These are phyloP conservation scores for Candida cerambycidarum DNA, from an alignment of 805 yeast species.

Conservation along the genomic window DNA sequence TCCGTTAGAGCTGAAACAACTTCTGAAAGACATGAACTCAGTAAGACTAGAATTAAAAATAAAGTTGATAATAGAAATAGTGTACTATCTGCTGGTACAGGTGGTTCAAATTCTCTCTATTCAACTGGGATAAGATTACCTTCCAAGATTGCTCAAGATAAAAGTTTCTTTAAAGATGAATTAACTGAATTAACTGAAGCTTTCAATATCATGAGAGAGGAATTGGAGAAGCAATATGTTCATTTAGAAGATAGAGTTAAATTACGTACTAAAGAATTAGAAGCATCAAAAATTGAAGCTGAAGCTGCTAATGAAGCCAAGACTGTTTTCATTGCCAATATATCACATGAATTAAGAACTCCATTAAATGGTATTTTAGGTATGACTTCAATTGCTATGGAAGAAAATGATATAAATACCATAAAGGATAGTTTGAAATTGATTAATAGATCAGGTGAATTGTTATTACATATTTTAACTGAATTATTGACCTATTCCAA, in stretches of 20 bases:
- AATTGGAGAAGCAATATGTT: slow-evolving; percentile 77
- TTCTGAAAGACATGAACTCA: slow-evolving; percentile 1
- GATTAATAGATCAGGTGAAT: slow-evolving; percentile 88
- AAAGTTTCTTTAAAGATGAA: slow-evolving; percentile 71
- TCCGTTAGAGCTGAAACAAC: slow-evolving; percentile 14
- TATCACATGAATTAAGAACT: slow-evolving; percentile 72
- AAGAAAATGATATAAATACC: slow-evolving; percentile 66
- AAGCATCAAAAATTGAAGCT: slow-evolving; percentile 83
- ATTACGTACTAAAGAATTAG: slow-evolving; percentile 83
- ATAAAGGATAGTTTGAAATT: slow-evolving; percentile 76
- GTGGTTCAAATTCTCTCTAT: slow-evolving; percentile 38
- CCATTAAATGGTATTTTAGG: slow-evolving; percentile 96
- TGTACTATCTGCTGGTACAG: slow-evolving; percentile 29
- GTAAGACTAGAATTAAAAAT: slow-evolving; percentile 13
- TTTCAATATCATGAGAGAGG: slow-evolving; percentile 88
- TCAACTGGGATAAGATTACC: slow-evolving; percentile 43
- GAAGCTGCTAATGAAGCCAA: slow-evolving; percentile 97
- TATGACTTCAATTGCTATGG: slow-evolving; percentile 92
- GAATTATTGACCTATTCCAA: slow-evolving; percentile 91
- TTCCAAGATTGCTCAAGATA: slow-evolving; percentile 32
- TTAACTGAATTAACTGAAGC: slow-evolving; percentile 84
- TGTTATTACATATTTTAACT: slow-evolving; percentile 82
- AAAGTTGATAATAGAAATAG: slow-evolving; percentile 24
- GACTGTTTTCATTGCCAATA: slow-evolving; percentile 48
- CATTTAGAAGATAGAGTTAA: slow-evolving; percentile 86